These are phyloP conservation scores for Saccharomyces jurei DNA, from an alignment of 805 yeast genomes.

Conservation along the genomic window DNA sequence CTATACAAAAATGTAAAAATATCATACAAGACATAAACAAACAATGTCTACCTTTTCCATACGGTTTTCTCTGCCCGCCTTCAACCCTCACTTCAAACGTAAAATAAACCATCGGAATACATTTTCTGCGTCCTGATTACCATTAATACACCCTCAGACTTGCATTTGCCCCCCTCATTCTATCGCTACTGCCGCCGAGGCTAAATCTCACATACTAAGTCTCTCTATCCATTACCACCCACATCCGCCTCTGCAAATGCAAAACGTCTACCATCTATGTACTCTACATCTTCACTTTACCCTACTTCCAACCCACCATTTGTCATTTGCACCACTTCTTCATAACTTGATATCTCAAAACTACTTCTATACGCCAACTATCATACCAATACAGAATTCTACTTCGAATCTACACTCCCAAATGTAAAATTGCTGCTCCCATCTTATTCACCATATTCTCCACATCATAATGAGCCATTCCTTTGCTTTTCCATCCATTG, in stretches of 20 bases:
- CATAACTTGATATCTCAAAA: background rate
- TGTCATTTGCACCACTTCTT: background rate
- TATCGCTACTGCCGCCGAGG: background rate
- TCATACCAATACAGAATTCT: background rate
- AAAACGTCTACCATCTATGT: background rate
- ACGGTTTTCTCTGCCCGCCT: background rate
- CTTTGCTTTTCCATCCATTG: background rate
- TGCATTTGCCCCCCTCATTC: background rate
- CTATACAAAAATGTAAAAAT: background rate
- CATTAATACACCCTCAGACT: background rate
- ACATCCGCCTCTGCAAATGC: background rate
- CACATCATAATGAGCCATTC: background rate
- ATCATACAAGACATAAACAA: background rate
- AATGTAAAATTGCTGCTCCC: background rate
- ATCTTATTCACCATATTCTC: background rate
- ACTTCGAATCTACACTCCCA: background rate
- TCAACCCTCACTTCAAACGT: background rate
- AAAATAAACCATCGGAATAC: background rate
- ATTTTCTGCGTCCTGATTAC: background rate
- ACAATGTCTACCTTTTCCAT: background rate
- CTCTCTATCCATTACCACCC: background rate
- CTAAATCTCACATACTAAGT: background rate
- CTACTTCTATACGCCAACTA: background rate
- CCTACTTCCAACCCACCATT: background rate
- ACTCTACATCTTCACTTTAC: background rate